Base-by-base conservation (phyloP, 805 yeast genomes). In the Yarrowia alimentaria region DNA sequence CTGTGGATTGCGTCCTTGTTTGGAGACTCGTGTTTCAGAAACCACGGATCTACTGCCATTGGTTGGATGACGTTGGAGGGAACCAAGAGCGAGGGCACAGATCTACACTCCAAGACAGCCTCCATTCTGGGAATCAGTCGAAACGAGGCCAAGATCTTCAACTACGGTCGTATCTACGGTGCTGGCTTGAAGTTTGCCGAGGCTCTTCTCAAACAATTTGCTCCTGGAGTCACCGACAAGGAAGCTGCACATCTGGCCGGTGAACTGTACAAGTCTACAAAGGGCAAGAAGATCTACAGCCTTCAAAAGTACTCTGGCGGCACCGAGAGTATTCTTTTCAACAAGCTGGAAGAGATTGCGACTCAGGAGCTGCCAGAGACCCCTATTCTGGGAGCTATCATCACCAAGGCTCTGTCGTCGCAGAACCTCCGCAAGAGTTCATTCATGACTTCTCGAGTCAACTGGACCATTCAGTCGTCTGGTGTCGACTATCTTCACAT, bases 11-110 rank as follows among this genome's bases (percentile, higher is more conserved):
- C 99, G 0, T 85, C 96, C 14, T 69, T 94, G 18, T 81, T 91
- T 24, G 97, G 99, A 3, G 99, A 93, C 64, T 82, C 98, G 0
- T 78, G 83, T 48, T 87, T 91, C 66, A 79, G 83, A 25, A 70
- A 85, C 18, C 99, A 93, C 65, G 99, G 99, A 5, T 94, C 94
- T 11, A 88, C 98, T 0, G 95, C 98, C 0, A 76, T 94, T 51
- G 97, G 98, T 0, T 94, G 99, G 99, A 94, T 93, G 99, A 90
- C 97, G 1, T 73, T 93, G 52, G 99, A 93, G 70, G 99, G 99
- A 14, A 81, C 91, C 4, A 93, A 93, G 67, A 73, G 71, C 52
- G 91, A 85, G 51, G 94, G 93, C 4, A 94, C 99, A 0, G 99
- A 93, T 68, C 68, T 94, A 54, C 99, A 93, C 64, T 88, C 97